Evolutionary conservation across 2,329 filamentous ascomycete genomes (phyloP).

Genomic region (Penicillium aurantiogriseum): DNA sequence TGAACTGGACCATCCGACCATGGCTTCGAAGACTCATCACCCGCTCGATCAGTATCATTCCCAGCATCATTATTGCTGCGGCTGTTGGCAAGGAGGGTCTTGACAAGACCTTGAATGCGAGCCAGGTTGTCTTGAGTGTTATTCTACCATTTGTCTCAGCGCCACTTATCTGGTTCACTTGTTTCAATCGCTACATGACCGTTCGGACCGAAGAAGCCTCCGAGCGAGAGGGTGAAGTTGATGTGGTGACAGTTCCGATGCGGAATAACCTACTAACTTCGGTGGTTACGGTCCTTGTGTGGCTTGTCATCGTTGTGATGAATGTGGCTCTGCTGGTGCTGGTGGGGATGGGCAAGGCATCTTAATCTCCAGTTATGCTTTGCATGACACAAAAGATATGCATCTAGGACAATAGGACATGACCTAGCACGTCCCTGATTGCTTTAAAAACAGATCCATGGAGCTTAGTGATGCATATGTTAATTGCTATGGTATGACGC

Average conservation of each 20-base stretch:
- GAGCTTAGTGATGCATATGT: background rate
- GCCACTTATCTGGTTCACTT: constrained; percentile 83
- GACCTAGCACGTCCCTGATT: background rate
- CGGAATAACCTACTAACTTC: constrained; percentile 67
- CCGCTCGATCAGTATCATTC: constrained; percentile 74
- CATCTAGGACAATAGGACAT: background rate
- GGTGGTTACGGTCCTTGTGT: constrained; percentile 60
- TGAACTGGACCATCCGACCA: constrained; percentile 70
- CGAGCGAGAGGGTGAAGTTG: constrained; percentile 30
- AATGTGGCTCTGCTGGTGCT: constrained; percentile 75
- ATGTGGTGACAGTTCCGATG: constrained; percentile 57
- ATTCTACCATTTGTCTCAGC: constrained; percentile 80
- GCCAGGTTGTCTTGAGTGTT: constrained; percentile 74
- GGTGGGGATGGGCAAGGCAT: constrained; percentile 54
- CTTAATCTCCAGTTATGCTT: background rate
- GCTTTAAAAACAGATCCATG: background rate
- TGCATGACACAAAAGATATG: background rate
- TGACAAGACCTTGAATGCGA: constrained; percentile 68
- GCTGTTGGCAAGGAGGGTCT: constrained; percentile 71
- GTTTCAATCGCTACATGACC: constrained; percentile 75
- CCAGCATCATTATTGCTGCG: constrained; percentile 78
- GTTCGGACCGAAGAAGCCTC: constrained; percentile 51
- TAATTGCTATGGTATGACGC: background rate
- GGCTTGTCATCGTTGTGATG: constrained; percentile 73
- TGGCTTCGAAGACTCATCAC: constrained; percentile 79